Evolutionary conservation across 2,329 filamentous ascomycete species (phyloP), one percentile per base, ranked within the genome.

Genomic region (Xylariales sp.): DNA sequence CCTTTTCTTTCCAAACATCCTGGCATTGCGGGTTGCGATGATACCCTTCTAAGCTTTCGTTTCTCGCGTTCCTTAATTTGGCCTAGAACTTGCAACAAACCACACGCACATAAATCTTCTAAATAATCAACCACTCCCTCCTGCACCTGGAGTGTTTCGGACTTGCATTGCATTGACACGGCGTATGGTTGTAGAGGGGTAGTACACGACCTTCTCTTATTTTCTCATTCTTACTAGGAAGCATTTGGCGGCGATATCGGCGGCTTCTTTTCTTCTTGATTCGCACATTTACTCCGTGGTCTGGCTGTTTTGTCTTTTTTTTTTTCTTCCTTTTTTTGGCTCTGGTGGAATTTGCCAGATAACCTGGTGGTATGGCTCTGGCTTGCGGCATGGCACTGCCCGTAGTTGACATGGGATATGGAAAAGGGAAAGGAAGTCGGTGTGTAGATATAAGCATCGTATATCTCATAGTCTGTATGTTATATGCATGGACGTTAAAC

Each of bases 381-480:
- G 8, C 17, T 10, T 29, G 14, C 8, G 17, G 28, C 33, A 35
- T 15, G 12, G 10, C 33, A 8, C 10, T 25, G 19, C 13, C 5
- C 20, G n/a, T 25, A 15, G 8, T 11, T 27, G 34, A 18, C 21
- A 20, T 15, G 13, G 16, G 24, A 29, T 12, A 37, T 13, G 23
- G 15, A 27, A 27, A 20, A 15, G n/a, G 21, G 24, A 19, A n/a
- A n/a, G n/a, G n/a, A n/a, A n/a, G n/a, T n/a, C 19, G 20, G 23
- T 38, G 28, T 38, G 31, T 12, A 38, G 30, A 38, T 31, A 38
- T 29, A 25, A 37, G 34, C 28, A 31, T 39, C 23, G 37, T 18
- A 32, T 30, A 39, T 39, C 29, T 39, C n/a, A 24, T 39, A 39
- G 29, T 20, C 13, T 39, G 16, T n/a, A n/a, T n/a, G n/a, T n/a